These are phyloP conservation scores for Nicotiana obtusifolia DNA, from an alignment of 257 asterid species.

Conservation along the genomic window DNA sequence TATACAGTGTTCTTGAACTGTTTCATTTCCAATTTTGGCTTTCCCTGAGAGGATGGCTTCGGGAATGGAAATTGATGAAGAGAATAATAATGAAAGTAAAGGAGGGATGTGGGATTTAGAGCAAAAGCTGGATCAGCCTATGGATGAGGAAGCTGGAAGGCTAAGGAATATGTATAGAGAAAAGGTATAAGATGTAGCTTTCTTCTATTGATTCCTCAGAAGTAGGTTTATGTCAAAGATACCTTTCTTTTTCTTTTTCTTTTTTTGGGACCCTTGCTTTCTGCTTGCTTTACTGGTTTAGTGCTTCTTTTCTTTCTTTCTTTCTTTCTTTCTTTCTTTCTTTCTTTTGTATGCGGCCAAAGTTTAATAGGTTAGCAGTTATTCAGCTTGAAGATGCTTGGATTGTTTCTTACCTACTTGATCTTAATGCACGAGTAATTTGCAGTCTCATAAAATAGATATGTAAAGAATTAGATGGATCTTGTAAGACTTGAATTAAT, in stretches of 20 bases:
- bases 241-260: background rate
- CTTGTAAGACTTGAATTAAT: background rate
- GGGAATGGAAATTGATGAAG: constrained; percentile 53
- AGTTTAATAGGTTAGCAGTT: background rate
- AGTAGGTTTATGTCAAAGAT: background rate
- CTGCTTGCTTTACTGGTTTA: background rate
- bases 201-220: background rate
- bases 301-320: background rate
- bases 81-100: constrained; percentile 34
- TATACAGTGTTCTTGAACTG: constrained; percentile 5
- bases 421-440: background rate
- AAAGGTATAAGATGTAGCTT: constrained; percentile 40
- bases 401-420: background rate
- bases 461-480: background rate
- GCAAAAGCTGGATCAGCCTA: constrained; percentile 95
- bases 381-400: background rate
- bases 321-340: background rate
- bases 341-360: background rate
- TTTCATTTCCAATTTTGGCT: constrained; percentile 3
- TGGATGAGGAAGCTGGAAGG: constrained; percentile 98
- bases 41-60: constrained; percentile 37
- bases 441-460: background rate
- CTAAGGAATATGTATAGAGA: constrained; percentile 81
- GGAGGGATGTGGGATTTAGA: constrained; percentile 98
- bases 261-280: background rate